Percentiles rank a stretch among this genome's conserved stretches.
These are phyloP conservation scores for Naumovozyma baii DNA, from an alignment of 805 yeast species.

Conservation along the genomic window DNA sequence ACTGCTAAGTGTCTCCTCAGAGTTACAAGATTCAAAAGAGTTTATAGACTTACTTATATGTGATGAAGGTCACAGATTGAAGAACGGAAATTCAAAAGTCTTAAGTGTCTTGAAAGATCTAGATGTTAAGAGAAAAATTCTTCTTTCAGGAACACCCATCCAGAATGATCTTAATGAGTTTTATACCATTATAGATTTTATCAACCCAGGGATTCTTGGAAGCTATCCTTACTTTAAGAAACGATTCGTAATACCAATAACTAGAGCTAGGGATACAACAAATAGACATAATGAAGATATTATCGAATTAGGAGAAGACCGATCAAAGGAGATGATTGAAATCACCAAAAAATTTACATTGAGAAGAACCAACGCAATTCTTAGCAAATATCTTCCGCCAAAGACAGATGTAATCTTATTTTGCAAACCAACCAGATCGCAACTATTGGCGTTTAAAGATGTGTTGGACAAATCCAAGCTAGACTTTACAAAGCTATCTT, in stretches of 20 bases:
- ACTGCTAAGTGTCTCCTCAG: slow-evolving; percentile 43
- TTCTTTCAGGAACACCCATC: slow-evolving; percentile 85
- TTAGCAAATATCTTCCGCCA: slow-evolving; percentile 54
- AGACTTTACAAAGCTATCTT: slow-evolving; percentile 23
- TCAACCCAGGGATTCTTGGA: slow-evolving; percentile 79
- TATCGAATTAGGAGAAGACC: slow-evolving; percentile 47
- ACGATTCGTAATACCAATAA: slow-evolving; percentile 59
- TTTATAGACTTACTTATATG: slow-evolving; percentile 66
- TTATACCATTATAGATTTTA: slow-evolving; percentile 67
- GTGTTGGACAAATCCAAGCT: slow-evolving; percentile 30
- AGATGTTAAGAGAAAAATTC: slow-evolving; percentile 45
- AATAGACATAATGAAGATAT: slow-evolving; percentile 43
- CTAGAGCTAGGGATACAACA: slow-evolving; percentile 55
- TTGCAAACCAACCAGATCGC: slow-evolving; percentile 63
- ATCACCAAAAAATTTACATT: slow-evolving; percentile 59
- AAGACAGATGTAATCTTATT: slow-evolving; percentile 69
- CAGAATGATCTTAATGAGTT: slow-evolving; percentile 87
- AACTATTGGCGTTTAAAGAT: slow-evolving; percentile 44
- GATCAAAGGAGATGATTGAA: slow-evolving; percentile 52
- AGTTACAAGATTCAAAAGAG: slow-evolving; percentile 31
- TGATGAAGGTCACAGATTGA: slow-evolving; percentile 92
- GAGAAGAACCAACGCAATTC: slow-evolving; percentile 56
- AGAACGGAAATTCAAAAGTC: slow-evolving; percentile 63
- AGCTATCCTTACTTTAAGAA: slow-evolving; percentile 47
- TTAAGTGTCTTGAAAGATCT: slow-evolving; percentile 51